Base-by-base conservation (phyloP, 192 early-diverging fungal species). In the Coemansia reversa region DNA sequence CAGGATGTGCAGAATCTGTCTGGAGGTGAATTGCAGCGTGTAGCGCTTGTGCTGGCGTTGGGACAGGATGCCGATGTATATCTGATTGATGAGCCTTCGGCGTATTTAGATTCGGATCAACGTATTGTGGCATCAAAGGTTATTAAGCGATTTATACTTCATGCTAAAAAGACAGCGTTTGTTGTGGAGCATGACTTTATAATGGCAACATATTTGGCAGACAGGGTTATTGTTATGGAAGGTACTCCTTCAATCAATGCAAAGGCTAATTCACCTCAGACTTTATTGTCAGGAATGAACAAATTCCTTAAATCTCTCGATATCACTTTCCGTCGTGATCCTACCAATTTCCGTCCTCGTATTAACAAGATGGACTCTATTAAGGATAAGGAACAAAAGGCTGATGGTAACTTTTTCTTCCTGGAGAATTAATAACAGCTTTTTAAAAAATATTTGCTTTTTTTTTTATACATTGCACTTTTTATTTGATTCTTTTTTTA, bases 121-220 rank as follows among this genome's bases (percentile, higher is more conserved):
- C 93, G 96, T 91, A 95, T 98, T 83, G 91, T 95, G 72, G 93
- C 96, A 25, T 93, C 94, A 54, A 97, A 96, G 87, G 96, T 97
- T 65, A 98, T 98, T 85, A 98, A 98, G 85, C 89, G 89, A 49
- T 98, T 93, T 84, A 96, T 98, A 60, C 78, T 98, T 69, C 92
- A 96, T 84, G 85, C 89, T 66, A 94, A 96, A 80, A 93, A 93
- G 85, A 98, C 96, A 8, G 96, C 95, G 24, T 98, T 98, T 76
- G 87, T 98, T 48, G 95, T 98, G 55, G 95, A 98, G 89, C 95
- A 96, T 89, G 96, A 98, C 84, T 97, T 98, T 74, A 96, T 96
- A 74, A 98, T 98, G 96, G 94, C 93, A 9, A 97, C 95, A 5
- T 98, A 98, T 69, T 83, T 98, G 60, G 96, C 96, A 29, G 94